phyloP scores from a whole-genome alignment of 140 eudicot species.

The Stevia rebaudiana region DNA sequence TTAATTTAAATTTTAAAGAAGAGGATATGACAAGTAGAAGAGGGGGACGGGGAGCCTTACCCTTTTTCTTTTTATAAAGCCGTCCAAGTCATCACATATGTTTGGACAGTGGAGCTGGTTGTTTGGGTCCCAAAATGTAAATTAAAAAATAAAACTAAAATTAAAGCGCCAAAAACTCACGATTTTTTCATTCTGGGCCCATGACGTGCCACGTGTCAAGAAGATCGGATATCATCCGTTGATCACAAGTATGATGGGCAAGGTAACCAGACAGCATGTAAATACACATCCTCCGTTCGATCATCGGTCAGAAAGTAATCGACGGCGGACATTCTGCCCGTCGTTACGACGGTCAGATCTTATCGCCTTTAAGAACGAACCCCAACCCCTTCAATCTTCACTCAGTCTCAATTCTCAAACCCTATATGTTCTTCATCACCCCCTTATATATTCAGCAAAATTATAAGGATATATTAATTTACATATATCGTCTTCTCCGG shows the following conservation, averaged over 20 bases:
- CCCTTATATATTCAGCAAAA: not conserved
- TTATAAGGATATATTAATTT: not conserved
- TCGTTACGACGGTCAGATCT: slow-evolving; percentile 63
- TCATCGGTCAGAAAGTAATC: slow-evolving; percentile 18
- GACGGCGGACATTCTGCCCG: slow-evolving; percentile 55
- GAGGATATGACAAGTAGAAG: too few relatives aligned
- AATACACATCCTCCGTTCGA: slow-evolving; percentile 32
- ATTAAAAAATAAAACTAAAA: slow-evolving; percentile 10
- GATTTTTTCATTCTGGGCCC: slow-evolving; percentile 19
- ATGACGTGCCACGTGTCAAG: slow-evolving; percentile 31
- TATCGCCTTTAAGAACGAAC: slow-evolving; percentile 71
- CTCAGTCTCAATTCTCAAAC: slow-evolving; percentile 55
- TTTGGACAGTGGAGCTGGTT: slow-evolving; percentile 24
- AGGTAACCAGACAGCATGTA: slow-evolving; percentile 45
- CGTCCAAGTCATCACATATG: slow-evolving; percentile 32
- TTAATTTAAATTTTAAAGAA: too few relatives aligned
- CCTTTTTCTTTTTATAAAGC: not conserved
- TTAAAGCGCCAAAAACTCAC: slow-evolving; percentile 26
- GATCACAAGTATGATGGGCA: slow-evolving; percentile 47
- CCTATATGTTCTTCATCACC: slow-evolving; percentile 34
- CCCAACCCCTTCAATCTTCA: slow-evolving; percentile 51
- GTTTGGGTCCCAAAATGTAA: slow-evolving; percentile 3
- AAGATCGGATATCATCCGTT: slow-evolving; percentile 30
- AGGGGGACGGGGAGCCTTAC: slow-evolving; percentile 3
- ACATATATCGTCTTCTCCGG: slow-evolving; percentile 6